Evolutionary conservation across 2,329 filamentous ascomycete genomes (phyloP).

Genomic region (Emmonsiellopsis sp.): DNA sequence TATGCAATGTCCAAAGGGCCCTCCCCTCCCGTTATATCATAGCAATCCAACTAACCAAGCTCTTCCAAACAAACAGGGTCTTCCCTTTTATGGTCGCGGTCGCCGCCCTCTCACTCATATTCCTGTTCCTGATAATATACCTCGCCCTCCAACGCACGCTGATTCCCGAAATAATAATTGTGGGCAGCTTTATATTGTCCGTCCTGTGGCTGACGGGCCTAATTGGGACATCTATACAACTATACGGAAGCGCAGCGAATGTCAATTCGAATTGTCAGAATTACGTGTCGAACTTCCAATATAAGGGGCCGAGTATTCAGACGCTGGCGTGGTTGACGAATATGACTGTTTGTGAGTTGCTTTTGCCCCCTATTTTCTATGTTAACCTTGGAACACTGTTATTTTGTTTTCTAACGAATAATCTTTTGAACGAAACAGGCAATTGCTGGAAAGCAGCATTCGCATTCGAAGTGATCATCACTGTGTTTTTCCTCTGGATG

Average conservation of each 20-base stretch:
- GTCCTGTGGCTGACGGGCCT: constrained; percentile 52
- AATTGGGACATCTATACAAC: constrained; percentile 54
- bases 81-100: constrained; percentile 55
- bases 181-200: constrained; percentile 52
- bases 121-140: constrained; percentile 49
- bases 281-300: constrained; percentile 41
- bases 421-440: constrained; percentile 24
- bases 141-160: constrained; percentile 48
- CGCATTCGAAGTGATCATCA: constrained; percentile 54
- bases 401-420: constrained; percentile 10
- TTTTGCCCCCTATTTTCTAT: background rate
- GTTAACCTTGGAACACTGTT: background rate
- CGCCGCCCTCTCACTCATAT: constrained; percentile 46
- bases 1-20: background rate
- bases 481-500: constrained; percentile 58
- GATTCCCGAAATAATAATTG: constrained; percentile 49
- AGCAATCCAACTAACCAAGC: constrained; percentile 2
- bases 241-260: constrained; percentile 48
- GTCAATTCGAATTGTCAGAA: constrained; percentile 51
- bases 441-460: constrained; percentile 56
- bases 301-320: constrained; percentile 40
- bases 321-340: constrained; percentile 56
- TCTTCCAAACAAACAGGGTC: constrained; percentile 37
- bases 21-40: background rate
- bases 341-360: constrained; percentile 48